Percentiles rank a stretch among this genome's conserved stretches.
phyloP scores from a whole-genome alignment of 352 stramenopile species.

The Phytophthora syringae region DNA sequence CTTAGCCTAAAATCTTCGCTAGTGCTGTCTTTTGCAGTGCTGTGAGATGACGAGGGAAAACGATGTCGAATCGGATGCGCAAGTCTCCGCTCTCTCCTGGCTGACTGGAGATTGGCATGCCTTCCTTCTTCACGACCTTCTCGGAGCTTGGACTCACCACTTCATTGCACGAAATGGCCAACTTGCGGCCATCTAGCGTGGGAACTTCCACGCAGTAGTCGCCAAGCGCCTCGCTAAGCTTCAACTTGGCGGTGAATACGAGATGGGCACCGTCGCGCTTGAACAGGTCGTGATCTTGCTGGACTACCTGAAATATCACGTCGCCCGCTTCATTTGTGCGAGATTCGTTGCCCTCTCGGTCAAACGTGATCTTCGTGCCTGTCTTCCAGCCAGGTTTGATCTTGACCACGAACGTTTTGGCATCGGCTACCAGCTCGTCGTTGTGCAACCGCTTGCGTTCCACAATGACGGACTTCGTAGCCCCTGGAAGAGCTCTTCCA shows the following conservation, averaged over 20 bases:
- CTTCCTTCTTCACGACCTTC: slow-evolving; percentile 93
- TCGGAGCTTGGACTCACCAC: slow-evolving; percentile 92
- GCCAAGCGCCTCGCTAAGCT: slow-evolving; percentile 95
- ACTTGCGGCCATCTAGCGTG: slow-evolving; percentile 95
- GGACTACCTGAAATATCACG: slow-evolving; percentile 93
- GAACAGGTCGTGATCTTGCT: slow-evolving; percentile 87
- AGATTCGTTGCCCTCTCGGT: slow-evolving; percentile 91
- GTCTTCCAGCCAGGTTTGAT: slow-evolving; percentile 95
- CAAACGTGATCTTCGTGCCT: slow-evolving; percentile 96
- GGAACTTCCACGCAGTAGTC: slow-evolving; percentile 95
- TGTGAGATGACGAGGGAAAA: slow-evolving; percentile 95
- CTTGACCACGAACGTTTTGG: slow-evolving; percentile 89
- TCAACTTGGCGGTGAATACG: slow-evolving; percentile 93
- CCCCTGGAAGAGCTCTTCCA: slow-evolving; percentile 94
- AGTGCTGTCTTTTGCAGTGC: slow-evolving; percentile 92
- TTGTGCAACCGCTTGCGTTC: slow-evolving; percentile 82
- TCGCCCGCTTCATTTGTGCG: slow-evolving; percentile 94
- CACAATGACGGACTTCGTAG: slow-evolving; percentile 90
- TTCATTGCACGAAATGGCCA: slow-evolving; percentile 93
- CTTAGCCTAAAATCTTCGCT: slow-evolving; percentile 78
- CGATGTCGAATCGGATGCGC: slow-evolving; percentile 95
- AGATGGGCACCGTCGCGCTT: slow-evolving; percentile 93
- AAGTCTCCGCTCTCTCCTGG: slow-evolving; percentile 89
- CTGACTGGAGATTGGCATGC: slow-evolving; percentile 91
- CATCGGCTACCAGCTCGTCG: slow-evolving; percentile 78